These are phyloP conservation scores for Aspergillus sp. DNA, from an alignment of 2,329 filamentous ascomycete genomes.

Conservation along the genomic window DNA sequence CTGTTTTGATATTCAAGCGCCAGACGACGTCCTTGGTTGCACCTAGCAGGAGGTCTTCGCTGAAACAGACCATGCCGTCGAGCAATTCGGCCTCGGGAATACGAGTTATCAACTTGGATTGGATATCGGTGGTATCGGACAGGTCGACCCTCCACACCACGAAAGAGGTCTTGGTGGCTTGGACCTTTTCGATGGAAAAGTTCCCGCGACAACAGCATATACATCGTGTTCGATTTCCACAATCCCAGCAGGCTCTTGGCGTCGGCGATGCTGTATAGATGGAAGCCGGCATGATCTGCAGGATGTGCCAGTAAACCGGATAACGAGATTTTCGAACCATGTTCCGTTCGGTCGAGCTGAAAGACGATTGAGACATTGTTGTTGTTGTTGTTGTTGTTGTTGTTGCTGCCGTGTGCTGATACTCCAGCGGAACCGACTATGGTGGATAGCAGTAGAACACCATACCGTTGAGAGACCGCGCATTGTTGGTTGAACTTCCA, in stretches of 20 bases:
- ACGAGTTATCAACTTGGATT: not conserved
- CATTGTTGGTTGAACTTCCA: no score
- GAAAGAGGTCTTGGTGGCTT: not conserved
- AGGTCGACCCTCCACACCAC: conserved; percentile 3
- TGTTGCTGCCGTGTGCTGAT: no score
- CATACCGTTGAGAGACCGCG: no score
- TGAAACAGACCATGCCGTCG: conserved; percentile 3
- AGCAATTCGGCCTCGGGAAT: conserved; percentile 1
- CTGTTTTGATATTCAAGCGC: conserved; percentile 3
- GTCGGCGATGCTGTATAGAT: conserved; percentile 3
- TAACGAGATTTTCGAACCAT: conserved; percentile 7
- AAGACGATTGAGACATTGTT: not conserved
- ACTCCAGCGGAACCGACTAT: no score
- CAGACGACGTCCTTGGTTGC: conserved; percentile 7
- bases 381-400: not conserved
- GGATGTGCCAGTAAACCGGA: conserved; percentile 1
- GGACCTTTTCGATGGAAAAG: not conserved
- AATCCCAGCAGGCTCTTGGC: conserved; percentile 3
- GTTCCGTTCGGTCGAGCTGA: conserved; percentile 3
- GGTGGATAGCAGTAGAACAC: no score
- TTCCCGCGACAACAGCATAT: not conserved
- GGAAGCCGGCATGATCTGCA: not conserved
- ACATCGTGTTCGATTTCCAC: conserved; percentile 1
- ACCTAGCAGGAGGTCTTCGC: conserved; percentile 1
- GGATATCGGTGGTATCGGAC: not conserved